Evolutionary conservation across 2,329 filamentous ascomycete species (phyloP).

Genomic region (Claviceps africana): DNA sequence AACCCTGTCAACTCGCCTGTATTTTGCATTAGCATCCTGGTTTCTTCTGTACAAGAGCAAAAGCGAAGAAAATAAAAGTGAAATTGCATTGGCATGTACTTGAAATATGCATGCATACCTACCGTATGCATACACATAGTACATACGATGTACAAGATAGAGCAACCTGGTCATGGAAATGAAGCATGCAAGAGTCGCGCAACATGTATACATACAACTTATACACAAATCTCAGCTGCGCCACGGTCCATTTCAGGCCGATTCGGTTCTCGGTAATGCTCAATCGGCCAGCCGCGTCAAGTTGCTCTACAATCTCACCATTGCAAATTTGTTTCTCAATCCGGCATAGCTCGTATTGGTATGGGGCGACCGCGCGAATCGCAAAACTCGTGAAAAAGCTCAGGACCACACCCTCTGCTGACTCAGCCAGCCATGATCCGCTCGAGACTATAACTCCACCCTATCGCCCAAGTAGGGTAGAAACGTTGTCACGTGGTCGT

Average conservation of each 20-base stretch:
- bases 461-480: not conserved
- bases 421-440: not conserved
- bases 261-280: not conserved
- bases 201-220: not conserved
- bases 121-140: not conserved
- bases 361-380: too few relatives aligned
- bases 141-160: not conserved
- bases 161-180: not conserved
- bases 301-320: not conserved
- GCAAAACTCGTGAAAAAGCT: too few relatives aligned
- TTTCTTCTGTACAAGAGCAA: not conserved
- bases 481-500: constrained; percentile 19
- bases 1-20: not conserved
- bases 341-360: not conserved
- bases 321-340: not conserved
- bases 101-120: not conserved
- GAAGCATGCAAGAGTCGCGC: not conserved
- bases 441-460: not conserved
- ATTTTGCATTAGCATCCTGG: not conserved
- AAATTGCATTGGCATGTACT: not conserved
- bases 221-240: not conserved
- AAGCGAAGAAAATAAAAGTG: not conserved
- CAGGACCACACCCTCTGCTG: not conserved
- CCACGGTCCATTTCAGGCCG: not conserved
- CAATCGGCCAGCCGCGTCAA: not conserved